These are phyloP conservation scores for Candida glaebosa DNA, from an alignment of 805 yeast species.

Conservation along the genomic window DNA sequence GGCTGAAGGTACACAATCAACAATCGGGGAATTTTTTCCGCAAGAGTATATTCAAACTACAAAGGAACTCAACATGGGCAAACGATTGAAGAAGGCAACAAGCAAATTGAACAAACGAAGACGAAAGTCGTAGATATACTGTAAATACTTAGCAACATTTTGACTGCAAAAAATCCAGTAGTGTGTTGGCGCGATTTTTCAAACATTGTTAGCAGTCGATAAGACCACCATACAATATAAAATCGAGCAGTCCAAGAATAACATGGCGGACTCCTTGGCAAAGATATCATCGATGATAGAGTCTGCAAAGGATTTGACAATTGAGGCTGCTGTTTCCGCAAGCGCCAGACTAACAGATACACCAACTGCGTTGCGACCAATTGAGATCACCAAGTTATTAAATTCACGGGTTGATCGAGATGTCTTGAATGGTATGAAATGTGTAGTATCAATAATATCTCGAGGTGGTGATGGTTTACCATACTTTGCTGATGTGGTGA, in stretches of 20 bases:
- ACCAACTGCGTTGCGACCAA: slow-evolving; percentile 55
- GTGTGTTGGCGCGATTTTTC: slow-evolving; percentile 1
- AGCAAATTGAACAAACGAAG: slow-evolving; percentile 36
- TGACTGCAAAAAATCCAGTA: neutral
- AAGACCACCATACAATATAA: neutral
- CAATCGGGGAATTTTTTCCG: slow-evolving; percentile 67
- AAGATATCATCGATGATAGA: slow-evolving; percentile 70
- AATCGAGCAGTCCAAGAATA: neutral
- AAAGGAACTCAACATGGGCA: slow-evolving; percentile 50
- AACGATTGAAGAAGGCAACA: slow-evolving; percentile 60
- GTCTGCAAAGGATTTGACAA: slow-evolving; percentile 72
- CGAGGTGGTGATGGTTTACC: slow-evolving; percentile 39
- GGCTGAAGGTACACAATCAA: slow-evolving; percentile 53
- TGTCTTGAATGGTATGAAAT: slow-evolving; percentile 38
- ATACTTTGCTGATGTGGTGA: slow-evolving; percentile 82
- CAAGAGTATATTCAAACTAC: slow-evolving; percentile 48
- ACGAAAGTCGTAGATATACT: slow-evolving; percentile 7
- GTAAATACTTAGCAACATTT: neutral
- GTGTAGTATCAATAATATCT: slow-evolving; percentile 36
- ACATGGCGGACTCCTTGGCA: slow-evolving; percentile 50
- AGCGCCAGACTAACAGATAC: slow-evolving; percentile 63
- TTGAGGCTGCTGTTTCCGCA: slow-evolving; percentile 82
- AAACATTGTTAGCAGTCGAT: neutral
- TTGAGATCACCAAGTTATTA: slow-evolving; percentile 62
- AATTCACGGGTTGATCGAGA: slow-evolving; percentile 65